These are phyloP conservation scores for Monosporascus sp. DNA, from an alignment of 2,329 filamentous ascomycete species.

Conservation along the genomic window DNA sequence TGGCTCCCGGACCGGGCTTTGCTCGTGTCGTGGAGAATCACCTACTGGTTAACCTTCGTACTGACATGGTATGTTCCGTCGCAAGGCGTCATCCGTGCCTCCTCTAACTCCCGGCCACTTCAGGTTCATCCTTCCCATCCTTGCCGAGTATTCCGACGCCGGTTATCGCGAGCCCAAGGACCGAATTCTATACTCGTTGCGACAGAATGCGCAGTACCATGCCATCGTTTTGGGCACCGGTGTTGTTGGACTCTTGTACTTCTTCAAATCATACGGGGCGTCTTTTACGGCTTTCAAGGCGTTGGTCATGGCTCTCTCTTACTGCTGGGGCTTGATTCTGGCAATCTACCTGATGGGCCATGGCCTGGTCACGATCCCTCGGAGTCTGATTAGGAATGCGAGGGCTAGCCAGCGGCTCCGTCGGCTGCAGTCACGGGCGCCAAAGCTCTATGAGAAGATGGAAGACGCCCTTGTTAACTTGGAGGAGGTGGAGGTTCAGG, in stretches of 20 bases:
- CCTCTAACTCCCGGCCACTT: conserved; percentile 9
- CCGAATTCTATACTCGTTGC: conserved; percentile 77
- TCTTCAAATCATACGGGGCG: conserved; percentile 74
- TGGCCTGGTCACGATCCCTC: conserved; percentile 85
- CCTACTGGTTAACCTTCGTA: conserved; percentile 95
- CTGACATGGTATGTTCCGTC: conserved; percentile 70
- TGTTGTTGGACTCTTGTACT: conserved; percentile 71
- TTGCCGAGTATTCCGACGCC: conserved; percentile 92
- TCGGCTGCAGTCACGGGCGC: conserved; percentile 72
- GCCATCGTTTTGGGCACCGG: conserved; percentile 69
- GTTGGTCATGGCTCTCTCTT: conserved; percentile 87
- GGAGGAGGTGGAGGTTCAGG: conserved; percentile 76
- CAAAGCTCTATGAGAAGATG: conserved; percentile 79
- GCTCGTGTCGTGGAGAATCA: conserved; percentile 87
- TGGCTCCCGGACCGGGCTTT: conserved; percentile 78
- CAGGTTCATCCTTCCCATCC: conserved; percentile 84
- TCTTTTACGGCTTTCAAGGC: conserved; percentile 70
- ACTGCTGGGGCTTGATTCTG: conserved; percentile 85
- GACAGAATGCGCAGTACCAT: conserved; percentile 85
- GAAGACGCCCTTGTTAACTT: conserved; percentile 76
- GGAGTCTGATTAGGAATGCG: conserved; percentile 73
- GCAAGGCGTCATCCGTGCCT: neutral
- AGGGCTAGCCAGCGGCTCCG: conserved; percentile 70
- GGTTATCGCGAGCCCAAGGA: conserved; percentile 84
- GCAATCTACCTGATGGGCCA: conserved; percentile 98